A percentile compares a stretch with the other conserved stretches of the same genome.
These are phyloP conservation scores for Candida coquimbonensis DNA, from an alignment of 805 yeast species.

Conservation along the genomic window DNA sequence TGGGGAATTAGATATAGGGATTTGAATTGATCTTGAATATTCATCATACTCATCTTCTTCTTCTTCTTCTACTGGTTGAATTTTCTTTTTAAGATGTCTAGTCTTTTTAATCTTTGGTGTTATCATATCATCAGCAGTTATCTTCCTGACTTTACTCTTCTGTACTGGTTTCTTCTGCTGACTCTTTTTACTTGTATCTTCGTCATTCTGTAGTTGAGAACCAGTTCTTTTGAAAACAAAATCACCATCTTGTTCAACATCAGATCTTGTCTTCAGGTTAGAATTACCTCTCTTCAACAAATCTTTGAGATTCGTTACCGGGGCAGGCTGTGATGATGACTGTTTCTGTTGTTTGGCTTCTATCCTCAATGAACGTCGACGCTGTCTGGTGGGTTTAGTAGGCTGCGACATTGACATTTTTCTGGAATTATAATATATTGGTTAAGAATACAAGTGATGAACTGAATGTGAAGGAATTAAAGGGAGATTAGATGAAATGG, in stretches of 20 bases:
- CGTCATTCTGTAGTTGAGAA: constrained; percentile 5
- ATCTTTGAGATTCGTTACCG: constrained; percentile 16
- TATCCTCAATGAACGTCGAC: constrained; percentile 12
- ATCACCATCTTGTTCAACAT: constrained; percentile 16
- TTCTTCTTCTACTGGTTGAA: too few relatives aligned
- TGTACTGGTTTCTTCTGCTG: background rate
- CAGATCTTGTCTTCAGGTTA: constrained; percentile 5
- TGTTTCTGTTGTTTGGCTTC: constrained; percentile 12
- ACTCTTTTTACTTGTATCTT: background rate
- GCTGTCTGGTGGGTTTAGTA: background rate
- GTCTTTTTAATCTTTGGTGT: constrained; percentile 13
- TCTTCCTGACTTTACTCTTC: background rate
- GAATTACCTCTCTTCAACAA: constrained; percentile 16
- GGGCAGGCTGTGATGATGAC: background rate
- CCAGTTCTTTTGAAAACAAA: constrained; percentile 17
- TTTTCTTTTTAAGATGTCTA: background rate
- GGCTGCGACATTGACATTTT: too few relatives aligned
- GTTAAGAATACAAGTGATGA: too few relatives aligned
- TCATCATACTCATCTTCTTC: constrained; percentile 12
- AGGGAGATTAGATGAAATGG: too few relatives aligned
- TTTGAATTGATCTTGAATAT: constrained; percentile 20
- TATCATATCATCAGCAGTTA: constrained; percentile 16
- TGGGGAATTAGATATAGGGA: constrained; percentile 33
- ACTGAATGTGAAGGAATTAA: too few relatives aligned
- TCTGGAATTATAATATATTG: too few relatives aligned